Evolutionary conservation across 78 protist genomes (phyloP), one percentile per base, ranked within the genome.

Genomic region (Dictyostelium purpureum): DNA sequence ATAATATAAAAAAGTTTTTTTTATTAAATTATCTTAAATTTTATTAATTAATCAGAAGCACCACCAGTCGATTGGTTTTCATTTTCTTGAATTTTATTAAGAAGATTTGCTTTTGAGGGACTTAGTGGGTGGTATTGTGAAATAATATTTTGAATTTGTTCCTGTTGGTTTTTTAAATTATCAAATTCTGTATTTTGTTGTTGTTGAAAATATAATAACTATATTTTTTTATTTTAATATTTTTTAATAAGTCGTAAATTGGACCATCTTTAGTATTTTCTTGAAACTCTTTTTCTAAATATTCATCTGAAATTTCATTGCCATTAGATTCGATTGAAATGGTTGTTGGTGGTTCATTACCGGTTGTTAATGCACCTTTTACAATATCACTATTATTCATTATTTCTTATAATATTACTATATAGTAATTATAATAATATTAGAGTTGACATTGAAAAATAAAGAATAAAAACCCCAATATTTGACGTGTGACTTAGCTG

Each of bases 131-230:
- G 47, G 40, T 69, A 69, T 69, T 69, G 76, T n/a, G 76, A 35
- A n/a, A 69, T 69, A 21, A 69, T 69, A 40, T 35, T 40, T 75
- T 75, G 81, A 24, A 75, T 75, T 51, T 75, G 61, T 33, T 75
- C 69, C 52, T 75, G 81, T 75, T 75, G 81, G n/a, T 75, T 75
- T 28, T 38, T 75, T 18, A 75, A n/a, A 45, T 56, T 51, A 11
- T 75, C 69, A 16, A 75, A 51, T 75, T 75, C 57, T 0, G 52
- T 75, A n/a, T 63, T 12, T 75, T 75, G 81, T 75, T 75, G 81
- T 75, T 75, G 81, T n/a, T n/a, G n/a, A n/a, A n/a, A n/a, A n/a
- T n/a, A n/a, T n/a, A n/a, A n/a, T n/a, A n/a, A n/a, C n/a, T n/a
- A n/a, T n/a, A n/a, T n/a, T n/a, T n/a, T n/a, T n/a, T n/a, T n/a